Evolutionary conservation across 208 protist species (phyloP).

Genomic region (Leishmania turanica): DNA sequence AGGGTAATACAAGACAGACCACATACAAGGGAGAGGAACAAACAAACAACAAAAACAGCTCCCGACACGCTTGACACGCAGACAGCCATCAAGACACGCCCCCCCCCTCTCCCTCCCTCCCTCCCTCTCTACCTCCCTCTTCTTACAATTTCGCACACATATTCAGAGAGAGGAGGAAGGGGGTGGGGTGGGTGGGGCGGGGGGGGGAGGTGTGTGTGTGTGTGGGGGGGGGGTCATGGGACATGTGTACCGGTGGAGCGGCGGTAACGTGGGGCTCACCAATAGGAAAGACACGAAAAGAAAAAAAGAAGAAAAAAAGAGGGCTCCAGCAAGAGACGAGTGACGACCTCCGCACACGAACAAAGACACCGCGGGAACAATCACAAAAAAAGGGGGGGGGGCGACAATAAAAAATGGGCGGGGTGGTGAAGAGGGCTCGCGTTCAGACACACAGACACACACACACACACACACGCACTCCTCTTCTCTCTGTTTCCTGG

Average conservation of each 20-base stretch:
- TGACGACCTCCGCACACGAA: background rate
- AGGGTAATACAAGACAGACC: too few relatives aligned
- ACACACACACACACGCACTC: too few relatives aligned
- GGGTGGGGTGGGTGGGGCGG: background rate
- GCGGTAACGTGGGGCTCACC: background rate
- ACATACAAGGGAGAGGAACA: background rate
- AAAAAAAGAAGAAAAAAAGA: background rate
- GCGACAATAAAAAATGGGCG: too few relatives aligned
- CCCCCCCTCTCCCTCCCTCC: background rate
- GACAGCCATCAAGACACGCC: background rate
- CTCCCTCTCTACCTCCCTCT: background rate
- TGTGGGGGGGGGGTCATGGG: background rate
- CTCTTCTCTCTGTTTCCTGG: too few relatives aligned
- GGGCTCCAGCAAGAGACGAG: background rate
- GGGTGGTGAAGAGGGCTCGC: too few relatives aligned
- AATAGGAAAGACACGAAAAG: conserved; percentile 15
- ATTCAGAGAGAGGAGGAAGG: background rate
- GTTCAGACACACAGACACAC: too few relatives aligned
- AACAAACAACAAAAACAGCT: background rate
- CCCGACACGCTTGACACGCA: background rate
- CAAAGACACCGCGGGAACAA: background rate
- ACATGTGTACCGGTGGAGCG: background rate
- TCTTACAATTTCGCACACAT: background rate
- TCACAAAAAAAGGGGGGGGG: background rate
- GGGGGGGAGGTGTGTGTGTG: too few relatives aligned